A percentile compares a stretch with the other conserved stretches of the same genome.
phyloP scores from a whole-genome alignment of 1,284 basidiomycete species.

The Tilletia indica region DNA sequence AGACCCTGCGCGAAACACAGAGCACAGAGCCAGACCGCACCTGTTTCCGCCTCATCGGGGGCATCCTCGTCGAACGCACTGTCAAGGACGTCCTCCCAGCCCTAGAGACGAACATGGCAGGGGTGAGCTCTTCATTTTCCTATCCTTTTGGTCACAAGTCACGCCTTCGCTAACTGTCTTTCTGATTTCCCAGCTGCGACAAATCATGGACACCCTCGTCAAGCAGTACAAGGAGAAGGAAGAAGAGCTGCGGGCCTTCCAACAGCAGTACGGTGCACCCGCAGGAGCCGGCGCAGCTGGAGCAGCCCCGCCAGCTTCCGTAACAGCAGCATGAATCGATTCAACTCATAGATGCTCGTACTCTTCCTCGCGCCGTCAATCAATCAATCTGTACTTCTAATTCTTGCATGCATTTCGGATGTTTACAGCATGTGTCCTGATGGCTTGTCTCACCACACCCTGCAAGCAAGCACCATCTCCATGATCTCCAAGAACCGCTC shows the following conservation, averaged over 20 bases:
- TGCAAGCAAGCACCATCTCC: constrained; percentile 16
- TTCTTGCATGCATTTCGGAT: too few relatives aligned
- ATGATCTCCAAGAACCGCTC: constrained; percentile 19
- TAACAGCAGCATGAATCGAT: neutral
- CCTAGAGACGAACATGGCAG: constrained; percentile 48
- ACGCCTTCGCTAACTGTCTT: neutral
- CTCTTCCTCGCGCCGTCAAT: too few relatives aligned
- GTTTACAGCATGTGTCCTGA: too few relatives aligned
- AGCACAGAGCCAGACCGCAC: constrained; percentile 78
- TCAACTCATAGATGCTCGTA: neutral
- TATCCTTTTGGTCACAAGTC: neutral
- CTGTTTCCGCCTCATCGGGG: constrained; percentile 95
- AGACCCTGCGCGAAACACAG: constrained; percentile 67
- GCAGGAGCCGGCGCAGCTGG: neutral
- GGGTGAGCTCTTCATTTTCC: constrained; percentile 37
- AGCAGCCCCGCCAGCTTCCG: neutral
- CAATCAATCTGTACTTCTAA: too few relatives aligned
- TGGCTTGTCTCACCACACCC: constrained; percentile 5
- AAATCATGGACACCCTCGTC: constrained; percentile 48
- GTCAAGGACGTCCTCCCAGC: constrained; percentile 92
- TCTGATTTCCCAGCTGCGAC: constrained; percentile 36
- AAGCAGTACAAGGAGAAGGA: constrained; percentile 55
- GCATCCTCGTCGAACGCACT: constrained; percentile 90
- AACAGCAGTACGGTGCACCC: constrained; percentile 22
- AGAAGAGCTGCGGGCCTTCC: constrained; percentile 40